These are phyloP conservation scores for Omphalotus olearius DNA, from an alignment of 1,284 basidiomycete genomes.

Conservation along the genomic window DNA sequence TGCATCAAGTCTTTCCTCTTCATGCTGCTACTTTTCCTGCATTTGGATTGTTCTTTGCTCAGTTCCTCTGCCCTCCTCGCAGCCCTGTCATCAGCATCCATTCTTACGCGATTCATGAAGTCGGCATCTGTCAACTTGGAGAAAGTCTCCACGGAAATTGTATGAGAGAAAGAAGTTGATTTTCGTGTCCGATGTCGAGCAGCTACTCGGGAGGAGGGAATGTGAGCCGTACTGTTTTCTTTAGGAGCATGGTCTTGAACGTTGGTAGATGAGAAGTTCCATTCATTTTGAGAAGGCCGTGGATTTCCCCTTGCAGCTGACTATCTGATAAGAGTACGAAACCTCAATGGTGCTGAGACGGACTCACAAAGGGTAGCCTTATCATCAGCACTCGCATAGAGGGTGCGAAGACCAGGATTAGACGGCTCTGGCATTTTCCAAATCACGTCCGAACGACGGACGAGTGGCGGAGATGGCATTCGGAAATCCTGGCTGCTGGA, in stretches of 20 bases:
- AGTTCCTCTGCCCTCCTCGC: background rate
- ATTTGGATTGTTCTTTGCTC: background rate
- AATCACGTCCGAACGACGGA: background rate
- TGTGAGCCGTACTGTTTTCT: background rate
- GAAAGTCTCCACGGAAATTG: background rate
- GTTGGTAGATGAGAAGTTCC: background rate
- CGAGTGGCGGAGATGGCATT: background rate
- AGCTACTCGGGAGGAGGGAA: background rate
- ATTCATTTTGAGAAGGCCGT: background rate
- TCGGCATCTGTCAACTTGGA: background rate
- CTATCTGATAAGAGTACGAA: background rate
- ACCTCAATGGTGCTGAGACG: background rate
- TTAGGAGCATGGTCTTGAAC: background rate
- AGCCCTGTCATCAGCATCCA: conserved; percentile 1
- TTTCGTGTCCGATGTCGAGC: background rate
- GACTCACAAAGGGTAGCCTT: background rate
- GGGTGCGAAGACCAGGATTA: background rate
- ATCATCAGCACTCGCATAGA: background rate
- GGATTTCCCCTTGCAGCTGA: background rate
- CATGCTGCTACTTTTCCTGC: background rate
- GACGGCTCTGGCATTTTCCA: conserved; percentile 9
- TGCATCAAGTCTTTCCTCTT: background rate
- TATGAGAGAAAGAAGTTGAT: background rate
- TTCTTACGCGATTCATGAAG: background rate
- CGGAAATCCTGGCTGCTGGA: background rate